A percentile compares a stretch with the other conserved stretches of the same genome.
Evolutionary conservation across 352 stramenopile species (phyloP).

Genomic region (Globisporangium paroecandrum): DNA sequence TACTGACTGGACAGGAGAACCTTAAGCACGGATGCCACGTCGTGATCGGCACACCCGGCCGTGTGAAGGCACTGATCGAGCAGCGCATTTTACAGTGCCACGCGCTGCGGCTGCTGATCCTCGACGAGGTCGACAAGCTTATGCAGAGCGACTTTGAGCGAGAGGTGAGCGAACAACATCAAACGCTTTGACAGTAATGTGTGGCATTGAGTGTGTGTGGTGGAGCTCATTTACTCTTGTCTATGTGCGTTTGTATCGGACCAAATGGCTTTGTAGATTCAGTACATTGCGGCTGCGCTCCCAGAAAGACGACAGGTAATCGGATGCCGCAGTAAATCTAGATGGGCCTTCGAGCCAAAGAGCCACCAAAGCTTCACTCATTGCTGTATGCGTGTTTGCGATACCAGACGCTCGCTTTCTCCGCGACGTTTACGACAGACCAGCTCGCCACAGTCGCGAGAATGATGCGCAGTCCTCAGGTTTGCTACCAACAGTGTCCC

Average conservation of each 20-base stretch:
- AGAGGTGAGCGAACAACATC: constrained; percentile 30
- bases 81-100: constrained; percentile 44
- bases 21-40: constrained; percentile 53
- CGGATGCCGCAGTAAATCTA: not conserved
- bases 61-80: constrained; percentile 66
- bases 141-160: constrained; percentile 57
- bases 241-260: not conserved
- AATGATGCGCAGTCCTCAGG: constrained; percentile 68
- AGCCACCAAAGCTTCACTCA: not conserved
- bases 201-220: not conserved
- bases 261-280: constrained; percentile 32
- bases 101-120: constrained; percentile 53
- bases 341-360: not conserved
- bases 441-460: constrained; percentile 45
- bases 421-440: constrained; percentile 70
- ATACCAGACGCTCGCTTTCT: constrained; percentile 66
- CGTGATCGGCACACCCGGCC: constrained; percentile 68
- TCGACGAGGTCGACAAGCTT: constrained; percentile 87
- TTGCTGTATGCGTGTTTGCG: not conserved
- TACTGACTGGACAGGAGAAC: constrained; percentile 15
- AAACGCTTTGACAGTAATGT: not conserved
- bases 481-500: not conserved
- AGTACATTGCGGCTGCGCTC: constrained; percentile 49
- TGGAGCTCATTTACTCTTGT: not conserved
- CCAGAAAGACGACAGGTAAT: constrained; percentile 58